These are phyloP conservation scores for Solanum clarkiae DNA, from an alignment of 257 asterid genomes.

Conservation along the genomic window DNA sequence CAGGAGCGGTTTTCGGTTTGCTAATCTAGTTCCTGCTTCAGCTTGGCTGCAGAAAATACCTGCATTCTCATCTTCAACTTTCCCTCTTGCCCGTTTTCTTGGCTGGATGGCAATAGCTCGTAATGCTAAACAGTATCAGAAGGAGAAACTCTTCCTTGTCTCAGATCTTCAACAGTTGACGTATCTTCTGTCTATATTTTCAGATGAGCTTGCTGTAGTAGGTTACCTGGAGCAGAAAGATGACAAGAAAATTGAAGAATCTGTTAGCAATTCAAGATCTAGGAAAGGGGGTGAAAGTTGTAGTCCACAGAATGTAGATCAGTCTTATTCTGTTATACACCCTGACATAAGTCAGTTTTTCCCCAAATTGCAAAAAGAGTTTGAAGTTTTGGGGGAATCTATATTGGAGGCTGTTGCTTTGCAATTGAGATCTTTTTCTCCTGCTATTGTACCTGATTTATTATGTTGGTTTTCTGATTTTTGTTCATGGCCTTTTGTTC, in stretches of 20 bases:
- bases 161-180: slow-evolving; percentile 69
- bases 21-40: slow-evolving; percentile 69
- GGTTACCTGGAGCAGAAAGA: slow-evolving; percentile 45
- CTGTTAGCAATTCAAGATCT: slow-evolving; percentile 10
- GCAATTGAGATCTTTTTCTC: slow-evolving; percentile 74
- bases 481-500: slow-evolving; percentile 77
- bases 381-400: slow-evolving; percentile 74
- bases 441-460: slow-evolving; percentile 66
- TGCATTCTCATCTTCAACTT: slow-evolving; percentile 53
- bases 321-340: slow-evolving; percentile 49
- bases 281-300: slow-evolving; percentile 24
- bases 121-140: slow-evolving; percentile 67
- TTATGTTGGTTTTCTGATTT: slow-evolving; percentile 88
- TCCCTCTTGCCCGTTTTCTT: slow-evolving; percentile 72
- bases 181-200: slow-evolving; percentile 57
- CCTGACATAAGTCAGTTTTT: slow-evolving; percentile 67
- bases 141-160: slow-evolving; percentile 82
- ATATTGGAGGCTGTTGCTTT: slow-evolving; percentile 89
- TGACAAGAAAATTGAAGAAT: slow-evolving; percentile 18
- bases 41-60: slow-evolving; percentile 81
- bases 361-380: slow-evolving; percentile 71
- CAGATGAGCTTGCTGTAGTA: slow-evolving; percentile 73
- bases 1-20: slow-evolving; percentile 59
- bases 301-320: slow-evolving; percentile 29
- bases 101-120: slow-evolving; percentile 98